phyloP scores from a whole-genome alignment of 352 stramenopile genomes.

The Globisporangium cederbergense region DNA sequence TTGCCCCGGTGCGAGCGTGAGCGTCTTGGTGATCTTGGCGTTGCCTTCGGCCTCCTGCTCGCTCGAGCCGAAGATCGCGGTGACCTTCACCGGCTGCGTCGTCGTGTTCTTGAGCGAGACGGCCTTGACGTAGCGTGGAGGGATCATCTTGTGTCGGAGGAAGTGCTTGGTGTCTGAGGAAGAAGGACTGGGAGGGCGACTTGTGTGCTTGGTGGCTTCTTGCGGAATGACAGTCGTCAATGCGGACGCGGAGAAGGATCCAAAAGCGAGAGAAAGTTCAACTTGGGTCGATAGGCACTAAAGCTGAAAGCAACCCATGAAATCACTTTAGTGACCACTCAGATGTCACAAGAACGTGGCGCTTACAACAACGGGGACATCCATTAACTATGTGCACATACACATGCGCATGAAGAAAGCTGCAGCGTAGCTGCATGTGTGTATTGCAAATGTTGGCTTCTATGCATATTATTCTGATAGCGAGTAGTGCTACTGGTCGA shows the following conservation, averaged over 20 bases:
- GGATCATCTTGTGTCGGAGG: constrained; percentile 17
- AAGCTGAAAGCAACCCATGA: neutral
- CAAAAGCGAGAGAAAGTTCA: neutral
- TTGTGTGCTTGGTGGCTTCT: constrained; percentile 9
- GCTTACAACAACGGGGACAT: neutral
- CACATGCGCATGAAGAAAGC: neutral
- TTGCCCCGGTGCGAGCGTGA: constrained; percentile 40
- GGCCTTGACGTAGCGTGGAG: constrained; percentile 69
- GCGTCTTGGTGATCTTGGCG: constrained; percentile 56
- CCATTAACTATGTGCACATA: neutral
- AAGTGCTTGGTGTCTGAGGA: neutral
- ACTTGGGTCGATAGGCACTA: neutral
- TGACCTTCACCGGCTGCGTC: constrained; percentile 50
- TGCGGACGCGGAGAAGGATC: neutral
- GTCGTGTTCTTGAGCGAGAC: constrained; percentile 73
- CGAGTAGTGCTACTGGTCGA: neutral
- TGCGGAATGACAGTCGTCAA: constrained; percentile 4
- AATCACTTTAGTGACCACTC: neutral
- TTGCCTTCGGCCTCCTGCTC: constrained; percentile 65
- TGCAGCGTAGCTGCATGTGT: neutral
- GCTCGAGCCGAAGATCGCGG: constrained; percentile 63
- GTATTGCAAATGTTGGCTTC: neutral
- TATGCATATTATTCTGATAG: neutral
- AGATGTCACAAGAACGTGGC: neutral
- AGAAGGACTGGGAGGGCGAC: neutral